Conservation (phyloP, 768 basidiomycete species). For the Russula earlei region DNA sequence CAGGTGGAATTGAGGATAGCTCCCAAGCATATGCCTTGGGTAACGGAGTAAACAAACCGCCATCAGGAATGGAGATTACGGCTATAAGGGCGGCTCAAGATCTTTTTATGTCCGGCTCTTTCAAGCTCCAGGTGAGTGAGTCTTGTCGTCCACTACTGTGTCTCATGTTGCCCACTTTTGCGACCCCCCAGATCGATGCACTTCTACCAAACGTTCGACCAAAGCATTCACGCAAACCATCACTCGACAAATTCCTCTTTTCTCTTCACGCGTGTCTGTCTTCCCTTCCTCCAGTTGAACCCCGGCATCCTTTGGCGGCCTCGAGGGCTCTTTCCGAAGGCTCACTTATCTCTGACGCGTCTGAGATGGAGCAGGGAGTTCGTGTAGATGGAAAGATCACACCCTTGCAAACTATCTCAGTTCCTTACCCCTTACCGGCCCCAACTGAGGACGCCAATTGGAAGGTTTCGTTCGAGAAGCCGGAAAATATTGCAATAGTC, state of each 20-base stretch:
- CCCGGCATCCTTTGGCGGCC: constrained; percentile 61
- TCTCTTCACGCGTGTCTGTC: constrained; percentile 57
- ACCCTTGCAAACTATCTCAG: constrained; percentile 30
- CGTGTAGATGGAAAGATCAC: neutral
- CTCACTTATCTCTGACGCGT: constrained; percentile 21
- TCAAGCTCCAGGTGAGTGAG: constrained; percentile 75
- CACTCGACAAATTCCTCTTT: constrained; percentile 60
- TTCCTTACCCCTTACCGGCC: constrained; percentile 61
- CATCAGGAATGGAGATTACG: constrained; percentile 62
- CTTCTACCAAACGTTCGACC: constrained; percentile 69
- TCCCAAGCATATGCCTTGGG: neutral
- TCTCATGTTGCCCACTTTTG: constrained; percentile 12
- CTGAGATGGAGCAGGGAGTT: constrained; percentile 1
- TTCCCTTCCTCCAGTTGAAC: constrained; percentile 44
- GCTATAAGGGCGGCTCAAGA: constrained; percentile 65
- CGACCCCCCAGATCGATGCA: constrained; percentile 54
- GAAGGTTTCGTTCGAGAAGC: constrained; percentile 76
- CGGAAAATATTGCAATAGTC: constrained; percentile 64
- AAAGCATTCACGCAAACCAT: constrained; percentile 44
- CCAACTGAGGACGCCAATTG: constrained; percentile 78
- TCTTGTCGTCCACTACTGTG: neutral
- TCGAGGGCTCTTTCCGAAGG: constrained; percentile 43
- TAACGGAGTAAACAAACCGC: constrained; percentile 36
- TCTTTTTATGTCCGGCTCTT: constrained; percentile 67
- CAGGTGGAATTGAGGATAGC: neutral